Evolutionary conservation across 2,329 filamentous ascomycete genomes (phyloP), one percentile per base, ranked within the genome.

Genomic region (Botryotinia calthae): DNA sequence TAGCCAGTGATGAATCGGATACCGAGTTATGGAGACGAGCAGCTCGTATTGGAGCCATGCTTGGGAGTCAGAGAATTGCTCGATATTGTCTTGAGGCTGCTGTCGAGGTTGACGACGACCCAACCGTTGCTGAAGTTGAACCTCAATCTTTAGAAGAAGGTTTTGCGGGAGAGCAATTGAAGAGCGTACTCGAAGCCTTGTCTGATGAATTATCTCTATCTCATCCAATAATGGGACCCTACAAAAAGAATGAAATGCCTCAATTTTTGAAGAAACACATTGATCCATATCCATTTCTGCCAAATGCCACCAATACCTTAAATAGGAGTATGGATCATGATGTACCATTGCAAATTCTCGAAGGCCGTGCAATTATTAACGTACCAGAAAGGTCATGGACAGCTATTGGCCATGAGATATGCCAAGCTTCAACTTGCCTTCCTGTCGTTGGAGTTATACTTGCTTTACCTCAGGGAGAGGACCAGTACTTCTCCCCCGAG

Each of bases 51-150:
- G 88, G 86, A 5, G 84, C 86, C 0, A 87, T 88, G 63, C 80
- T 91, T 61, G 86, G 85, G 62, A 90, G 89, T 75, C 79, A 83
- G 0, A 84, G 88, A 20, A 84, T 90, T 40, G 87, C 85, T 75
- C 83, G 89, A 51, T 91, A 88, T 78, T 91, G 89, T 73, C 82
- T 91, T 2, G 89, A 91, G 78, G 88, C 89, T 46, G 89, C 89
- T 9, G 87, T 91, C 46, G 89, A 91, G 79, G 82, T 91, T 54
- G 89, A 91, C 75, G 89, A 91, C 77, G 89, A 91, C 76, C 89
- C 89, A 0, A 85, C 89, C 4, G 82, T 90, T 2, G 84, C 85
- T 42, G 89, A 91, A 74, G 86, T 91, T 20, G 86, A 89, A 46
- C 89, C 89, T 0, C 87, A 87, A 0, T 90, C 89, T 0, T 81